phyloP scores from a whole-genome alignment of 2,329 filamentous ascomycete species.

The Colletotrichum sojae region DNA sequence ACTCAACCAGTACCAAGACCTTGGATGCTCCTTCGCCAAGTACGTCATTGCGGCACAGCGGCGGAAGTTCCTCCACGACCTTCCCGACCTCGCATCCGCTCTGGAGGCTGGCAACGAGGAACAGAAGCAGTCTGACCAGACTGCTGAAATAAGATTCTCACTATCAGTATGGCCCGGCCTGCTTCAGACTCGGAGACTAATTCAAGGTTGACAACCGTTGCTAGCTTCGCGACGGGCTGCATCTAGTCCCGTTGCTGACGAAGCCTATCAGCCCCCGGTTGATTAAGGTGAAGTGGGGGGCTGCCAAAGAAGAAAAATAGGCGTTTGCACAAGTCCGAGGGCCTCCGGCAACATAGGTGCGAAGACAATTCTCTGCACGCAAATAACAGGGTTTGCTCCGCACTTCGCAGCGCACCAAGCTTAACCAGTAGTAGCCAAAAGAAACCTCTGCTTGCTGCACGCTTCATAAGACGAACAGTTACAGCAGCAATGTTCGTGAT shows the following conservation, averaged over 20 bases:
- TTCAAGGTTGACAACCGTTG: not conserved
- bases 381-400: too few relatives aligned
- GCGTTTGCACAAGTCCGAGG: not conserved
- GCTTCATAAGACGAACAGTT: not conserved
- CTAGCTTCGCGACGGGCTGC: not conserved
- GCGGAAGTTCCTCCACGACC: not conserved
- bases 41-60: slow-evolving; percentile 36
- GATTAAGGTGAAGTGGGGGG: not conserved
- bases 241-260: not conserved
- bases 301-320: too few relatives aligned
- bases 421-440: not conserved
- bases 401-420: not conserved
- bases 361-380: too few relatives aligned
- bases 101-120: too few relatives aligned
- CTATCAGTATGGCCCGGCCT: not conserved
- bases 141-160: not conserved
- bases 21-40: slow-evolving; percentile 27
- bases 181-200: not conserved
- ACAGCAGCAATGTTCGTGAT: not conserved
- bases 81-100: too few relatives aligned
- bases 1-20: slow-evolving; percentile 16
- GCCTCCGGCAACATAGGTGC: not conserved
- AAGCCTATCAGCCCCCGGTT: too few relatives aligned
- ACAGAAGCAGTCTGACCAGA: not conserved
- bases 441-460: not conserved